A percentile compares a stretch with the other conserved stretches of the same genome.
phyloP scores from a whole-genome alignment of 2,329 filamentous ascomycete species.

The Venturia carpophila region DNA sequence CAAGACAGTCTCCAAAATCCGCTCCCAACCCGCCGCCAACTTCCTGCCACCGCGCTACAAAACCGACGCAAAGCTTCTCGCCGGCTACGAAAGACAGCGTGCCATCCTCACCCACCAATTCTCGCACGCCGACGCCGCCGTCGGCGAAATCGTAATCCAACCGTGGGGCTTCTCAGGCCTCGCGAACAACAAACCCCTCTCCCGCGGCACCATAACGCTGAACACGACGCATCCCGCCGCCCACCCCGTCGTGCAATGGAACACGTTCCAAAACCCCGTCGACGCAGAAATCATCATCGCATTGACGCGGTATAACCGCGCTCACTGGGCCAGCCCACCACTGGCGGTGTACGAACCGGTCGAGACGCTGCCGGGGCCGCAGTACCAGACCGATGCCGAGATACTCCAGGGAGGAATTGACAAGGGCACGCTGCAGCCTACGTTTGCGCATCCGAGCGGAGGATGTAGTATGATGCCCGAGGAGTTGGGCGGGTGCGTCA shows the following conservation, averaged over 20 bases:
- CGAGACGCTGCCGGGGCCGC: not conserved
- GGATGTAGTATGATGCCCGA: conserved; percentile 27
- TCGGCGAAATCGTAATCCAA: not conserved
- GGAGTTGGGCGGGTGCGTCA: conserved; percentile 23
- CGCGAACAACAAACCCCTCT: conserved; percentile 28
- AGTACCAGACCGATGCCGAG: conserved; percentile 1
- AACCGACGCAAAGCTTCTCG: not conserved
- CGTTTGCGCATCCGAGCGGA: conserved; percentile 25
- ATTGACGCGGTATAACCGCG: not conserved
- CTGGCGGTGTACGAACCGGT: not conserved
- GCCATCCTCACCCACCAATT: not conserved
- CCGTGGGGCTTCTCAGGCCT: not conserved
- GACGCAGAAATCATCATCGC: not conserved
- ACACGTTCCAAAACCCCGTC: conserved; percentile 10
- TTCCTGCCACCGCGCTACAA: not conserved
- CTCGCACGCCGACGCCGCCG: not conserved
- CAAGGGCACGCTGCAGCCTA: not conserved
- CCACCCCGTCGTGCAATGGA: conserved; percentile 10
- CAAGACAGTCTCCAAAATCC: not conserved
- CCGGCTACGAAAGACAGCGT: not conserved
- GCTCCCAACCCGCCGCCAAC: not conserved
- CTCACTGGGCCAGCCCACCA: not conserved
- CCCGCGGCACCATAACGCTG: conserved; percentile 28
- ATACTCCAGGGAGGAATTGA: not conserved
- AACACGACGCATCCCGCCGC: not conserved